Evolutionary conservation across 2,329 filamentous ascomycete species (phyloP).

Genomic region (Colletotrichum lentis): DNA sequence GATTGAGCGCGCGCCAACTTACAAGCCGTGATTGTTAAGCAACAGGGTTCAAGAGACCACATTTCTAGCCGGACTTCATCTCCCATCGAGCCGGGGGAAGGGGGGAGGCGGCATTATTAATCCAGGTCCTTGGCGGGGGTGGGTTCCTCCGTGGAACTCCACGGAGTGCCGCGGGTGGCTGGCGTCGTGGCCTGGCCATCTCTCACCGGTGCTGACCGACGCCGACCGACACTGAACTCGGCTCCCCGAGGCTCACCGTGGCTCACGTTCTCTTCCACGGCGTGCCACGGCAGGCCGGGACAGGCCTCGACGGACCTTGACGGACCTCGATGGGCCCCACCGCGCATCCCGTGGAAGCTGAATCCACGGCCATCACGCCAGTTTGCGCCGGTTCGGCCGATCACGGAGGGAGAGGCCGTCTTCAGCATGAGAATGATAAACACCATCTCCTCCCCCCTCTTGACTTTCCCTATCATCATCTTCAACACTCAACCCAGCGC

Average conservation of each 20-base stretch:
- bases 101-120: conserved; percentile 14
- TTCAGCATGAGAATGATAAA: background rate
- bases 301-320: too few species aligned
- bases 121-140: background rate
- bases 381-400: too few species aligned
- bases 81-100: too few species aligned
- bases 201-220: background rate
- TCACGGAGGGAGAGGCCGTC: background rate
- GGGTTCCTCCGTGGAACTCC: conserved; percentile 28
- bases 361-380: background rate
- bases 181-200: background rate
- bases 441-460: background rate
- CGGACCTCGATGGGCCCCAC: background rate
- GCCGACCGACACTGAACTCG: too few species aligned
- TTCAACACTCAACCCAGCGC: background rate
- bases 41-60: background rate
- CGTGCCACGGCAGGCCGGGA: too few species aligned
- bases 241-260: background rate
- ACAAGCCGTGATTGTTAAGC: background rate
- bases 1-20: too few species aligned
- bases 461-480: background rate
- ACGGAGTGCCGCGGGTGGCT: conserved; percentile 17
- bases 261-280: background rate
- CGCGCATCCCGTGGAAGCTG: background rate
- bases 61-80: too few species aligned